A percentile compares a stretch with the other conserved stretches of the same genome.
Conservation (phyloP, 768 basidiomycete genomes). For the Boletus reticulatus region DNA sequence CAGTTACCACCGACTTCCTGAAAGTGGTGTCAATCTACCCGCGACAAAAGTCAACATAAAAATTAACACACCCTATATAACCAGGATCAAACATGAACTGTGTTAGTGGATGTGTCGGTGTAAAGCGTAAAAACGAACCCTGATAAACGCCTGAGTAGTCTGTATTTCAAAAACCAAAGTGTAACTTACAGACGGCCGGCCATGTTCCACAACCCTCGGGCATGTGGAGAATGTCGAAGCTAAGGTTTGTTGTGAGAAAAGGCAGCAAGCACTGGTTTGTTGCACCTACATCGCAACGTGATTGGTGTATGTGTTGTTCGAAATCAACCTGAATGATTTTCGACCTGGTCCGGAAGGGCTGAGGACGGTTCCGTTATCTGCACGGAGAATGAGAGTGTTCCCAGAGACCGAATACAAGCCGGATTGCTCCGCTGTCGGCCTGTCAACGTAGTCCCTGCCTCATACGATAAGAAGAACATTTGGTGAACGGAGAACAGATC, state of each 20-base stretch:
- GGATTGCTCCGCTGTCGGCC: slow-evolving; percentile 45
- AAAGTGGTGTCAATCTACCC: neutral
- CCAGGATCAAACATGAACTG: neutral
- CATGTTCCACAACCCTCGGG: slow-evolving; percentile 40
- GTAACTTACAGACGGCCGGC: slow-evolving; percentile 34
- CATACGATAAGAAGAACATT: neutral
- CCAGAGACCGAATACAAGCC: slow-evolving; percentile 59
- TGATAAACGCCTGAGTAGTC: slow-evolving; percentile 4
- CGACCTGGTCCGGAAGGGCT: slow-evolving; percentile 31
- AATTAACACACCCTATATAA: slow-evolving; percentile 22
- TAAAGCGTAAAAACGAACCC: slow-evolving; percentile 21
- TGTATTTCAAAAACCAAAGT: neutral
- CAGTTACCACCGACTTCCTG: slow-evolving; percentile 29
- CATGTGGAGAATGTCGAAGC: slow-evolving; percentile 38
- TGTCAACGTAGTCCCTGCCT: slow-evolving; percentile 42
- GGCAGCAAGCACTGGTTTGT: rapidly evolving
- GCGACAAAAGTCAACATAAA: neutral
- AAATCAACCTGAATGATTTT: slow-evolving; percentile 36
- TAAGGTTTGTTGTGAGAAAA: neutral
- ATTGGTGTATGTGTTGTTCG: slow-evolving; percentile 28
- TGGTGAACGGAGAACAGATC: neutral
- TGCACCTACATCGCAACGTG: slow-evolving; percentile 34
- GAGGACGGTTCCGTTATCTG: slow-evolving; percentile 33
- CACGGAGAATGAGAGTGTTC: slow-evolving; percentile 33
- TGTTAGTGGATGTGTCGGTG: neutral